A percentile compares a stretch with the other conserved stretches of the same genome.
phyloP scores from a whole-genome alignment of 176 grass and related monocot genomes.

The Rhynchospora pubera region DNA sequence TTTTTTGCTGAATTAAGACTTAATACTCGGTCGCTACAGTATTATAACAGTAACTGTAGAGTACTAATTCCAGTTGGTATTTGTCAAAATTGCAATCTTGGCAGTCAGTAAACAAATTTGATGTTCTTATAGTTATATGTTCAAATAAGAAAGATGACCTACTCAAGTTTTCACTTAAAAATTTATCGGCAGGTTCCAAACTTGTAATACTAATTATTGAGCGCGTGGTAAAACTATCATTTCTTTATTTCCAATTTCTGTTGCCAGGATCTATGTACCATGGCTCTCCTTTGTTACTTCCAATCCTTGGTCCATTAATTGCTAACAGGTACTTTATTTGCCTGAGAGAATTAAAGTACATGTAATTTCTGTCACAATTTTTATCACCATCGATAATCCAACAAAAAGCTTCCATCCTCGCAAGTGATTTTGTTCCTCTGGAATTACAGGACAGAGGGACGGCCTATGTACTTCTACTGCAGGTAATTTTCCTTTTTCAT shows the following conservation, averaged over 20 bases:
- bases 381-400: neutral
- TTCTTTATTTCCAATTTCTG: neutral
- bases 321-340: conserved; percentile 42
- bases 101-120: neutral
- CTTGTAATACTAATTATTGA: neutral
- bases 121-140: neutral
- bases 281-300: conserved; percentile 78
- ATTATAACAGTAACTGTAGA: neutral
- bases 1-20: neutral
- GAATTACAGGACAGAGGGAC: conserved; percentile 48
- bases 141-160: neutral
- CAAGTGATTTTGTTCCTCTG: conserved; percentile 19
- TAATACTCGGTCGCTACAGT: neutral
- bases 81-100: neutral
- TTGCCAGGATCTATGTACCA: conserved; percentile 97
- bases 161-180: neutral
- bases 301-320: conserved; percentile 65
- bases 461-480: conserved; percentile 53
- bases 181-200: neutral
- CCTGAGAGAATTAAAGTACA: neutral
- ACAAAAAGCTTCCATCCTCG: neutral
- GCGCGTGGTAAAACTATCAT: neutral
- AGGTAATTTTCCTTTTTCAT: conserved; percentile 41
- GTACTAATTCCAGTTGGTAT: neutral
- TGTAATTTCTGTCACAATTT: neutral